phyloP scores from a whole-genome alignment of 2,329 filamentous ascomycete species.

The Aureobasidium melanogenum region DNA sequence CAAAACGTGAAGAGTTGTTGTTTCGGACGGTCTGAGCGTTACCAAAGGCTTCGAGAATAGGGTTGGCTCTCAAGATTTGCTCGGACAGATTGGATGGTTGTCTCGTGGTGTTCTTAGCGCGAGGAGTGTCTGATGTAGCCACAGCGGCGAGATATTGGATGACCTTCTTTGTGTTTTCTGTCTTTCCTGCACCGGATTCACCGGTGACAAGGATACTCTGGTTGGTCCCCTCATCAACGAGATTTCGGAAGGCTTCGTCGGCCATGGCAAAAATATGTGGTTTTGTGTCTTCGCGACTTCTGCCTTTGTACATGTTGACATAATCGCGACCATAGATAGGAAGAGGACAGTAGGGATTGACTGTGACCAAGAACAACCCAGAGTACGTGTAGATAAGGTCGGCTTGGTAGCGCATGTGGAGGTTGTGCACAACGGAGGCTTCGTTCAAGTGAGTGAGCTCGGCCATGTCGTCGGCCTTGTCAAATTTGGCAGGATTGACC shows the following conservation, averaged over 20 bases:
- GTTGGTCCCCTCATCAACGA: constrained; percentile 90
- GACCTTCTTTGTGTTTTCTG: constrained; percentile 98
- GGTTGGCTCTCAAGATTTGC: constrained; percentile 91
- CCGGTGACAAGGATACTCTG: constrained; percentile 97
- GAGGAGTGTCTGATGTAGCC: constrained; percentile 68
- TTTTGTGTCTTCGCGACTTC: constrained; percentile 84
- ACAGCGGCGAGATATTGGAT: constrained; percentile 97
- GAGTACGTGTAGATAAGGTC: constrained; percentile 98
- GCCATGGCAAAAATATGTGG: constrained; percentile 98
- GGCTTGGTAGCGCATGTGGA: constrained; percentile 88
- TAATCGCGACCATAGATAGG: constrained; percentile 97
- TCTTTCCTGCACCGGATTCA: constrained; percentile 96
- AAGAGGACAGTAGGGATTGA: constrained; percentile 91
- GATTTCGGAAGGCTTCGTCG: constrained; percentile 88
- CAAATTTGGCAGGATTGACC: constrained; percentile 98
- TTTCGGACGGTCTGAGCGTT: constrained; percentile 97
- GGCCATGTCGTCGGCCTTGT: constrained; percentile 99
- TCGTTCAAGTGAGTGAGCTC: constrained; percentile 97
- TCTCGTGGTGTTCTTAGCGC: constrained; percentile 50
- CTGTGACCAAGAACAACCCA: constrained; percentile 88
- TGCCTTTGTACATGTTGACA: constrained; percentile 94
- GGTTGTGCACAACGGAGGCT: constrained; percentile 93
- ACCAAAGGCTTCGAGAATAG: constrained; percentile 94
- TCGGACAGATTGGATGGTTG: constrained; percentile 83
- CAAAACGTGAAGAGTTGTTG: constrained; percentile 96